These are phyloP conservation scores for Russula earlei DNA, from an alignment of 768 basidiomycete genomes.

Conservation along the genomic window DNA sequence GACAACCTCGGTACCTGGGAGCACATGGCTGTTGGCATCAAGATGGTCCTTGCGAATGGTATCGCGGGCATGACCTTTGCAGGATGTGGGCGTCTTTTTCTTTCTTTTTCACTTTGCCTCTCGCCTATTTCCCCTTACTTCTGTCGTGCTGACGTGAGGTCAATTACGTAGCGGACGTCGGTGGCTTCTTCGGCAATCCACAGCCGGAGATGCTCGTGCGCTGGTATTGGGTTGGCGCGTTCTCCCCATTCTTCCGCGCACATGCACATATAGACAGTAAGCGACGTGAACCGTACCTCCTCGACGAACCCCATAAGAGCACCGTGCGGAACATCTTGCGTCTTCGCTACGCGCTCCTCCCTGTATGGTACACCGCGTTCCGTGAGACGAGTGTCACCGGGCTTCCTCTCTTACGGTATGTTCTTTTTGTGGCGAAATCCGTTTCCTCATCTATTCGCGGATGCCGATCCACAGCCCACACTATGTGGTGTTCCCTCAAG, in stretches of 20 bases:
- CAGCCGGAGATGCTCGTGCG: slow-evolving; percentile 88
- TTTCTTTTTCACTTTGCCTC: not conserved
- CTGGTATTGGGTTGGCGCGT: slow-evolving; percentile 95
- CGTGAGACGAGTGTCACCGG: slow-evolving; percentile 76
- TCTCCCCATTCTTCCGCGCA: slow-evolving; percentile 96
- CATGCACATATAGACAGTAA: slow-evolving; percentile 98
- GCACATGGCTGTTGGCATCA: slow-evolving; percentile 87
- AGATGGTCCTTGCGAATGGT: slow-evolving; percentile 85
- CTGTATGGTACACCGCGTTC: slow-evolving; percentile 98
- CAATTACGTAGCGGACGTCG: slow-evolving; percentile 72
- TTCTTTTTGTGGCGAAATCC: not conserved
- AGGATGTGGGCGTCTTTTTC: slow-evolving; percentile 55
- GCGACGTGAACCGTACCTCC: slow-evolving; percentile 89
- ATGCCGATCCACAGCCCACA: slow-evolving; percentile 63
- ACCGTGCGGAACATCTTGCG: slow-evolving; percentile 72
- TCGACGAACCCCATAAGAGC: slow-evolving; percentile 81
- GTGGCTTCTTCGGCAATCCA: slow-evolving; percentile 98
- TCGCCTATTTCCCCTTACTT: no score
- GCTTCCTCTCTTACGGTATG: slow-evolving; percentile 72
- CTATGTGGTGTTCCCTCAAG: slow-evolving; percentile 87
- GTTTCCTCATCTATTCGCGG: not conserved
- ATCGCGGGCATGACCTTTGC: slow-evolving; percentile 87
- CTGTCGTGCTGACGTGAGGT: slow-evolving; percentile 7
- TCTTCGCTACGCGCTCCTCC: slow-evolving; percentile 77
- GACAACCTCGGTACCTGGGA: slow-evolving; percentile 98